Evolutionary conservation across 345 rosid genomes (phyloP).

Genomic region (Mallotus nudiflorus): DNA sequence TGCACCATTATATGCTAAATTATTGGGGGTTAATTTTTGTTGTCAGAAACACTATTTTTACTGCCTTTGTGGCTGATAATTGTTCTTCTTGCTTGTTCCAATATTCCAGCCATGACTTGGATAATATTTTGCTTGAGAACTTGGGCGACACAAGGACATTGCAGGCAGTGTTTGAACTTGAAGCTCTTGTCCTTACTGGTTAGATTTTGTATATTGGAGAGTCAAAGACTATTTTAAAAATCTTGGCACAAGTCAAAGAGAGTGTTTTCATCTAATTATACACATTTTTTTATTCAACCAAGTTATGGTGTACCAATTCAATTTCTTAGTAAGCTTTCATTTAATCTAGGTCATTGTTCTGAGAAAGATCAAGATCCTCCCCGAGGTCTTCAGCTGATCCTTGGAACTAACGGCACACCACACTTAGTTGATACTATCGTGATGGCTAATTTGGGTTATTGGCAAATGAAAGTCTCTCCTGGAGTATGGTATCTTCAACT

Average conservation of each 20-base stretch:
- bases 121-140: constrained; percentile 97
- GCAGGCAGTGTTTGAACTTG: constrained; percentile 97
- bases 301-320: background rate
- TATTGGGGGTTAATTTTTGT: background rate
- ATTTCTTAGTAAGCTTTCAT: constrained; percentile 9
- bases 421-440: constrained; percentile 98
- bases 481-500: constrained; percentile 99
- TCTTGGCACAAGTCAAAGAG: background rate
- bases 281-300: background rate
- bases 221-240: no score
- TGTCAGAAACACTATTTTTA: background rate
- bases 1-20: background rate
- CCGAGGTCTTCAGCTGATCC: constrained; percentile 97
- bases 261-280: background rate
- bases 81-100: constrained; percentile 19
- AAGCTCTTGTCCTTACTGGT: constrained; percentile 98
- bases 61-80: constrained; percentile 17
- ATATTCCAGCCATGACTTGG: constrained; percentile 82
- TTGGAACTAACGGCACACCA: constrained; percentile 86
- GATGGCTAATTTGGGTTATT: constrained; percentile 99
- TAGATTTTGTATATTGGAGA: constrained; percentile 24
- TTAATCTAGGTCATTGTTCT: constrained; percentile 77
- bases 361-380: constrained; percentile 99
- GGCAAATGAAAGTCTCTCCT: constrained; percentile 99
- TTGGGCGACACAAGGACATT: constrained; percentile 94